Evolutionary conservation across 1,284 basidiomycete genomes (phyloP).

Genomic region (Ustilago sp.): DNA sequence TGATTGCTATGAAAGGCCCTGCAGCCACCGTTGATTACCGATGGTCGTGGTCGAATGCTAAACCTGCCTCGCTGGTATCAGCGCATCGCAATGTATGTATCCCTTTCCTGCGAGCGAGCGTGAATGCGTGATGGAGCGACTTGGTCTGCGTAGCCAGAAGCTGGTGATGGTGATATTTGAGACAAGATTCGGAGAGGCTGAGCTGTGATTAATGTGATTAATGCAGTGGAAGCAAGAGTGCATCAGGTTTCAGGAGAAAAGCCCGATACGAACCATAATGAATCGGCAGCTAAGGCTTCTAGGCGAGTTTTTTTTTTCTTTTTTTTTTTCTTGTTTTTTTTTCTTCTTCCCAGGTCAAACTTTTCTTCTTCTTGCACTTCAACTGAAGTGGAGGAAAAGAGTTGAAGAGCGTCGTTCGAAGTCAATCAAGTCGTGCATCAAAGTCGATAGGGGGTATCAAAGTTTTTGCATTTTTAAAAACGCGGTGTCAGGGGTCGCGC

Average conservation of each 20-base stretch:
- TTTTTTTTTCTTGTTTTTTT: constrained; percentile 1
- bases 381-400: constrained; percentile 14
- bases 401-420: too few species aligned
- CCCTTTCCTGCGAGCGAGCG: not conserved
- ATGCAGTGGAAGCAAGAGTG: not conserved
- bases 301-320: not conserved
- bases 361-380: constrained; percentile 16
- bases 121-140: not conserved
- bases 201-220: constrained; percentile 4
- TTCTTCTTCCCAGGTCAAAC: constrained; percentile 11
- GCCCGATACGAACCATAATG: constrained; percentile 12
- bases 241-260: not conserved
- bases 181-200: constrained; percentile 1
- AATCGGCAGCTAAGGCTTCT: constrained; percentile 8
- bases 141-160: not conserved
- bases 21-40: not conserved
- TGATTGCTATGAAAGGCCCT: constrained; percentile 1
- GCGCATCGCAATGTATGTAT: constrained; percentile 1
- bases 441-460: too few species aligned
- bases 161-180: not conserved
- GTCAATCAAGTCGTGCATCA: too few species aligned
- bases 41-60: constrained; percentile 8
- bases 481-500: too few species aligned
- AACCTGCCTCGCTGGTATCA: not conserved
- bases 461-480: too few species aligned